These are phyloP conservation scores for Aspergillaceae sp. DNA, from an alignment of 2,329 filamentous ascomycete genomes.

Conservation along the genomic window DNA sequence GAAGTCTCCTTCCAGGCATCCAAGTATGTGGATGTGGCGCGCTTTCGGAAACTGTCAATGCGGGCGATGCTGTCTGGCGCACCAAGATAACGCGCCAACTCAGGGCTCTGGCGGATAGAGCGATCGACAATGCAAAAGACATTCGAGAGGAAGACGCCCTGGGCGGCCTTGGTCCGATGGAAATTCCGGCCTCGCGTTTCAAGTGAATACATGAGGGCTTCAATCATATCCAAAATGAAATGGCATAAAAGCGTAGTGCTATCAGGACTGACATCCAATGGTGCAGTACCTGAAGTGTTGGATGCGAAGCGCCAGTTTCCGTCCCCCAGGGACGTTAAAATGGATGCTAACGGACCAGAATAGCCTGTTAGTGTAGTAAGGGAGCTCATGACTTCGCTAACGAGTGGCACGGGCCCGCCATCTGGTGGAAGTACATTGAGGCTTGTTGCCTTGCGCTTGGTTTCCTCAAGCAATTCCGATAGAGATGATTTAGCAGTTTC, in stretches of 20 bases:
- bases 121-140: constrained; percentile 76
- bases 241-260: constrained; percentile 80
- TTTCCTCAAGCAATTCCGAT: constrained; percentile 74
- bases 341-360: constrained; percentile 72
- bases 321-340: constrained; percentile 86
- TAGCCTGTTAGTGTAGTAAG: constrained; percentile 83
- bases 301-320: constrained; percentile 70
- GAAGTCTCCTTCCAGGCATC: constrained; percentile 85
- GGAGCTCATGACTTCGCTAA: constrained; percentile 75
- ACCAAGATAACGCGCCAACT: constrained; percentile 62
- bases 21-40: constrained; percentile 70
- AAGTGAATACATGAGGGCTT: constrained; percentile 65
- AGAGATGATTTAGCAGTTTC: constrained; percentile 87
- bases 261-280: constrained; percentile 82
- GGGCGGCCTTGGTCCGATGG: constrained; percentile 66
- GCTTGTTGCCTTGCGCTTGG: constrained; percentile 57
- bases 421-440: constrained; percentile 66
- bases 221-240: constrained; percentile 83
- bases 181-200: constrained; percentile 64
- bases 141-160: constrained; percentile 88
- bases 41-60: constrained; percentile 80
- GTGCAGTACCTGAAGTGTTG: constrained; percentile 57
- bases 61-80: constrained; percentile 53
- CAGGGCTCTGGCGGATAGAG: constrained; percentile 65
- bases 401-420: constrained; percentile 67